Conservation (phyloP, 371 early-diverging fungal genomes). For the Rhizopus stolonifer region DNA sequence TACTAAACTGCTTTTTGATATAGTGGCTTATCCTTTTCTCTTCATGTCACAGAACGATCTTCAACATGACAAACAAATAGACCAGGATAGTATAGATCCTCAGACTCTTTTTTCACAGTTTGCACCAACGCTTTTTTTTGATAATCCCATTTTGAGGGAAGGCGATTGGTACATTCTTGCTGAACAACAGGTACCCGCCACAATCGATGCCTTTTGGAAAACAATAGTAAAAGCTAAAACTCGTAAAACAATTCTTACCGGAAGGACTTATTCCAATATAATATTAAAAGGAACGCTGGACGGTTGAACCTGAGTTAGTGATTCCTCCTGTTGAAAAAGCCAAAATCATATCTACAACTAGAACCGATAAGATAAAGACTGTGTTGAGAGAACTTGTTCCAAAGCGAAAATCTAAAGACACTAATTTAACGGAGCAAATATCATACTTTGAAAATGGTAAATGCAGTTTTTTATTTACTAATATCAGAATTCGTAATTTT, state of each 20-base stretch:
- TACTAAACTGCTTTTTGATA: neutral
- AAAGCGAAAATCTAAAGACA: constrained; percentile 63
- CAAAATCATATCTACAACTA: constrained; percentile 37
- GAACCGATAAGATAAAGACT: constrained; percentile 9
- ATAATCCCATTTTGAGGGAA: constrained; percentile 11
- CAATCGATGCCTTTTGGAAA: constrained; percentile 34
- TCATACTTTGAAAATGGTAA: constrained; percentile 33
- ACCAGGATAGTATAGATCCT: constrained; percentile 20
- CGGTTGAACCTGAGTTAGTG: constrained; percentile 61
- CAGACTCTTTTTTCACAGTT: constrained; percentile 39
- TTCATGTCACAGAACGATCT: neutral
- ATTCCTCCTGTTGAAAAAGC: constrained; percentile 70
- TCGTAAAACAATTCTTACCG: neutral
- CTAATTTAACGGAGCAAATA: constrained; percentile 41
- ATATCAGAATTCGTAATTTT: neutral
- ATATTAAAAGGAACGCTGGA: constrained; percentile 59
- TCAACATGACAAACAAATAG: neutral
- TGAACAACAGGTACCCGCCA: constrained; percentile 35
- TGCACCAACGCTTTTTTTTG: constrained; percentile 29
- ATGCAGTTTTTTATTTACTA: neutral
- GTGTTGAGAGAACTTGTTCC: constrained; percentile 56
- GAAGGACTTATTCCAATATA: neutral
- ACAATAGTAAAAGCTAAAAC: constrained; percentile 33
- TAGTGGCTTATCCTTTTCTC: constrained; percentile 20
- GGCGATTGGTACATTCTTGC: constrained; percentile 31